These are phyloP conservation scores for Neurospora sp. DNA, from an alignment of 495 filamentous ascomycete genomes.

Conservation along the genomic window DNA sequence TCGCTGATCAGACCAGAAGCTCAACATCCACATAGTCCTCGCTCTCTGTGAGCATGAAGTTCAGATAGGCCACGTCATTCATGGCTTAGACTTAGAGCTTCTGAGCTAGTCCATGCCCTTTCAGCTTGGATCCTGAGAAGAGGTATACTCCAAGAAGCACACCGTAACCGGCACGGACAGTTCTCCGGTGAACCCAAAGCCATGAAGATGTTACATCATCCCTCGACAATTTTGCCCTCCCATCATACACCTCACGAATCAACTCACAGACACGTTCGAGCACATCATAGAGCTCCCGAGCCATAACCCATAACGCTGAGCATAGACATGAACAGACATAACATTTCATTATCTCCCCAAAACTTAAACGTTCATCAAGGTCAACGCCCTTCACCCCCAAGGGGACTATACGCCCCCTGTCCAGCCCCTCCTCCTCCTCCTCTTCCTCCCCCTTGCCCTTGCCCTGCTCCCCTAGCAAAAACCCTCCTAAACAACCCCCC, in stretches of 20 bases:
- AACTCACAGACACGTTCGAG: background rate
- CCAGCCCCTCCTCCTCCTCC: background rate
- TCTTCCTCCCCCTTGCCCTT: background rate
- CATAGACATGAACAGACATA: background rate
- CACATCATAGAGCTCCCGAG: background rate
- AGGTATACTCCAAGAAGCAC: background rate
- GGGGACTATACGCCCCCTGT: slow-evolving; percentile 12
- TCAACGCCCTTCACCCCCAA: slow-evolving; percentile 3
- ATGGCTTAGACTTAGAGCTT: background rate
- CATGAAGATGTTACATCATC: background rate
- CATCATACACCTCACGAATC: background rate
- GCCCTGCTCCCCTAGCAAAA: background rate
- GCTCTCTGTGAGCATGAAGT: background rate
- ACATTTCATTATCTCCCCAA: background rate
- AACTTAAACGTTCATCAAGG: background rate
- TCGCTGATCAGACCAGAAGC: too few relatives aligned
- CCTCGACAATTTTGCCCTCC: background rate
- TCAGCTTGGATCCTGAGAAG: background rate
- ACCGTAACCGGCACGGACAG: background rate
- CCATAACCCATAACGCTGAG: background rate
- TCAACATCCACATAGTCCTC: background rate
- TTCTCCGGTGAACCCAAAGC: background rate
- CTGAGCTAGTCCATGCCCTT: background rate
- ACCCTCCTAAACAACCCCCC: background rate
- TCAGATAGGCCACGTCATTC: background rate